Conservation (phyloP, 768 basidiomycete genomes). For the Clitopilus passeckerianus region DNA sequence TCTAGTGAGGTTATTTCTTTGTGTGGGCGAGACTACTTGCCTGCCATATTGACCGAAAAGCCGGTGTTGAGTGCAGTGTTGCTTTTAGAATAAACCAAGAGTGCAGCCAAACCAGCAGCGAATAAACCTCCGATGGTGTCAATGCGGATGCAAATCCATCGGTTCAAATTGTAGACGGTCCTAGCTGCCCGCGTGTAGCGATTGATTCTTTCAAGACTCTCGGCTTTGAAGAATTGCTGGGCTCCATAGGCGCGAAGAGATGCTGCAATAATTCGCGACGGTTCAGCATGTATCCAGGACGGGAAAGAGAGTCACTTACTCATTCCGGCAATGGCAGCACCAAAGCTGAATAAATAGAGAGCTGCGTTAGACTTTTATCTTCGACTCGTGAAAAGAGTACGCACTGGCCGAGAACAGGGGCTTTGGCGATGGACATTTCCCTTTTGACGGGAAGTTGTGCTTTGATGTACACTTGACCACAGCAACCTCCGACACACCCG, state of each 20-base stretch:
- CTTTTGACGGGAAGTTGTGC: conserved; percentile 45
- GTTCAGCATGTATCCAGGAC: conserved; percentile 12
- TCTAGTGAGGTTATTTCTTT: conserved; percentile 31
- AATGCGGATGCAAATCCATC: conserved; percentile 44
- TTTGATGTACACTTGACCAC: conserved; percentile 39
- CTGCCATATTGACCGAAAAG: conserved; percentile 53
- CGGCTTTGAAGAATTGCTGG: conserved; percentile 37
- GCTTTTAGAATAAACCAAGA: conserved; percentile 41
- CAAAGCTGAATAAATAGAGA: conserved; percentile 25
- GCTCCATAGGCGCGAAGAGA: conserved; percentile 67
- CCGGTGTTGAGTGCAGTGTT: conserved; percentile 38
- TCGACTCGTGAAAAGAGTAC: conserved; percentile 17
- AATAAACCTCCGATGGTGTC: conserved; percentile 56
- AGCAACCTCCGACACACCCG: conserved; percentile 33
- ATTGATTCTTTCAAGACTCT: conserved; percentile 49
- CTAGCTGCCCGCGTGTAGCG: conserved; percentile 40
- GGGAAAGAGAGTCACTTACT: conserved; percentile 23
- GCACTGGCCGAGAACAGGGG: conserved; percentile 31
- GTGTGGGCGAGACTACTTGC: conserved; percentile 38
- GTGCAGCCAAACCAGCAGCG: conserved; percentile 47
- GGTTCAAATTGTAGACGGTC: conserved; percentile 49
- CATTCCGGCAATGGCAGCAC: conserved; percentile 55
- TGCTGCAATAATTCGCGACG: conserved; percentile 20
- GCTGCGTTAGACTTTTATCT: too few relatives aligned
- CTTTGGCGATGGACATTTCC: conserved; percentile 38